phyloP scores from a whole-genome alignment of 345 rosid species.

The Geranium rotundifolium region DNA sequence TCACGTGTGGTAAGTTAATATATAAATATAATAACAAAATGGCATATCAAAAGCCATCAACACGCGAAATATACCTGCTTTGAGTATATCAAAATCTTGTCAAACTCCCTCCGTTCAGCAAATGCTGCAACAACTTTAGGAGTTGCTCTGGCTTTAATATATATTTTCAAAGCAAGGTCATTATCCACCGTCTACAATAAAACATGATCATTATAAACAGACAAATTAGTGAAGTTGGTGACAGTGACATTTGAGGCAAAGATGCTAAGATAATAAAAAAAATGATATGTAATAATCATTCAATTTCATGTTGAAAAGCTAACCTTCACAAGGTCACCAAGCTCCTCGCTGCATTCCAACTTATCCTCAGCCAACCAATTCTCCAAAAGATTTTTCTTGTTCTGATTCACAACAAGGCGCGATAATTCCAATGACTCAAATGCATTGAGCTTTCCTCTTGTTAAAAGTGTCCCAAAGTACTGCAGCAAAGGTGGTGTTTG shows the following conservation, averaged over 20 bases:
- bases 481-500: slow-evolving; percentile 96
- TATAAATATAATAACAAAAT: too few species aligned
- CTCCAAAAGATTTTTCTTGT: slow-evolving; percentile 92
- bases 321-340: slow-evolving; percentile 99
- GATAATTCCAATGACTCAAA: slow-evolving; percentile 95
- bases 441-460: slow-evolving; percentile 91
- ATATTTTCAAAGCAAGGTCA: slow-evolving; percentile 92
- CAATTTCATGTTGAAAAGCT: slow-evolving; percentile 8
- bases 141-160: slow-evolving; percentile 89
- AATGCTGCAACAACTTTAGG: slow-evolving; percentile 99
- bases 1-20: too few species aligned
- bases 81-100: slow-evolving; percentile 83
- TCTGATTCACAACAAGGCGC: slow-evolving; percentile 96
- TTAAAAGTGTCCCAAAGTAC: slow-evolving; percentile 92
- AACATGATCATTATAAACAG: background rate
- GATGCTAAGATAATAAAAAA: background rate
- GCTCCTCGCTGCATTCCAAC: slow-evolving; percentile 96
- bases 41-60: too few species aligned
- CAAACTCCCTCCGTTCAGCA: slow-evolving; percentile 96
- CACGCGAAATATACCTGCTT: slow-evolving; percentile 50
- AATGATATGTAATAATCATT: background rate
- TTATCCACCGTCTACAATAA: slow-evolving; percentile 85
- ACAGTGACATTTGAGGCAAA: background rate
- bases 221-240: background rate
- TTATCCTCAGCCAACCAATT: slow-evolving; percentile 98